Percentiles rank a stretch among this genome's conserved stretches.
phyloP scores from a whole-genome alignment of 2,329 filamentous ascomycete species.

The Arthrobotrys entomopaga region DNA sequence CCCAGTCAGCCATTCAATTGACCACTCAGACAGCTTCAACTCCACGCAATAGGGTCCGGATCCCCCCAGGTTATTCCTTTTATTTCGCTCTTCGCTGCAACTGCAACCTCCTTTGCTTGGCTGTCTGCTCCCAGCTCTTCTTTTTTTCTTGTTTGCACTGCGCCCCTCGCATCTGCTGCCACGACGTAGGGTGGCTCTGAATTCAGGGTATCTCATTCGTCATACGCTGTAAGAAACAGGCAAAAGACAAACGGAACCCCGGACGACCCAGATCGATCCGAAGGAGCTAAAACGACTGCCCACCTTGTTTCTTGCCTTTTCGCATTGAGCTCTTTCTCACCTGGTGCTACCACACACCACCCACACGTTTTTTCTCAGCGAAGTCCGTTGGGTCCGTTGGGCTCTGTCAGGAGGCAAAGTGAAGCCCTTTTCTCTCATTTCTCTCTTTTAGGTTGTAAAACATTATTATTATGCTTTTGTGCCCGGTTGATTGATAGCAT shows the following conservation, averaged over 20 bases:
- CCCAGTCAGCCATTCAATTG: conserved; percentile 6
- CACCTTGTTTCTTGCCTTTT: conserved; percentile 1
- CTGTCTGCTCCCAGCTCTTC: background rate
- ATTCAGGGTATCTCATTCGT: conserved; percentile 50
- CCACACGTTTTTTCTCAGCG: background rate
- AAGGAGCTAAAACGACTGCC: background rate
- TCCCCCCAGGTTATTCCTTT: background rate
- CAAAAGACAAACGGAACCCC: conserved; percentile 35
- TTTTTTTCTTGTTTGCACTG: conserved; percentile 14
- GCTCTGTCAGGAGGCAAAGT: conserved; percentile 26
- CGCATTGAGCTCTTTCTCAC: conserved; percentile 28
- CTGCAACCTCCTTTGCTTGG: background rate
- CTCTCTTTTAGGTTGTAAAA: background rate
- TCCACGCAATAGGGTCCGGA: too few species aligned
- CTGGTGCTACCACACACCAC: conserved; percentile 22
- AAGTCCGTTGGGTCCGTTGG: background rate
- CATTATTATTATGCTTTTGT: conserved; percentile 32
- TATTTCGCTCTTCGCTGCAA: background rate
- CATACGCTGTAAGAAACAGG: conserved; percentile 39
- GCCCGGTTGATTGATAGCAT: conserved; percentile 19
- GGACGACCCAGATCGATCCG: conserved; percentile 28
- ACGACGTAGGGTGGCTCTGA: conserved; percentile 33
- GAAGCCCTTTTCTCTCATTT: background rate
- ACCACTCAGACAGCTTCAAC: background rate
- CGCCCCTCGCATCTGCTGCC: conserved; percentile 40